Evolutionary conservation across 305 asterid genomes (phyloP).

Genomic region (Andrographis paniculata): DNA sequence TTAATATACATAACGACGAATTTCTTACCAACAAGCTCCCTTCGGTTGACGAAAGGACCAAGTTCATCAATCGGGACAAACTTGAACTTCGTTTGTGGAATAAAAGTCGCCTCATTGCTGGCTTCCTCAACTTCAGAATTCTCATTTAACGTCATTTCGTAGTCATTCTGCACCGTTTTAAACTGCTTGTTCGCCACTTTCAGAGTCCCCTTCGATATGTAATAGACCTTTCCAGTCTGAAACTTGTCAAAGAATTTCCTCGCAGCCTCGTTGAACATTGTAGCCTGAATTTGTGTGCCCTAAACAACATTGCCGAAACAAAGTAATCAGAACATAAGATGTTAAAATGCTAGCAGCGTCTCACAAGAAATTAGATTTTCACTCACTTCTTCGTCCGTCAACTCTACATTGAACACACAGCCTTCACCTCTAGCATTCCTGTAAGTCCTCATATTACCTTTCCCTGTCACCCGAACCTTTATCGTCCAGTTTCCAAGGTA

Average conservation of each 20-base stretch:
- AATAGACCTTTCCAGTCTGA: conserved; percentile 81
- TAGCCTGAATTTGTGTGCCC: too few relatives aligned
- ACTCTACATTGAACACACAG: too few relatives aligned
- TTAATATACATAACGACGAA: too few relatives aligned
- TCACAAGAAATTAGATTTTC: too few relatives aligned
- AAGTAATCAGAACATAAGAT: too few relatives aligned
- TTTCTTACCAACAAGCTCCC: conserved; percentile 74
- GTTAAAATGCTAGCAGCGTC: too few relatives aligned
- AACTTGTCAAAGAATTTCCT: conserved; percentile 16
- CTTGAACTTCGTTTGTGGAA: conserved; percentile 62
- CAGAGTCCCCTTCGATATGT: conserved; percentile 74
- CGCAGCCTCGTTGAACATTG: too few relatives aligned
- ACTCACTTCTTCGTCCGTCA: too few relatives aligned
- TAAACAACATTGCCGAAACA: too few relatives aligned
- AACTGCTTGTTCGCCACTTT: conserved; percentile 84
- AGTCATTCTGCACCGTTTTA: conserved; percentile 75
- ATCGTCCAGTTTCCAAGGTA: conserved; percentile 92
- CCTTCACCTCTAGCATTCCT: too few relatives aligned
- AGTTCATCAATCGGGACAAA: conserved; percentile 81
- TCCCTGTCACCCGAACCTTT: conserved; percentile 68
- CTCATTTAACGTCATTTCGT: conserved; percentile 87
- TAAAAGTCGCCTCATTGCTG: conserved; percentile 45
- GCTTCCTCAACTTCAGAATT: conserved; percentile 73
- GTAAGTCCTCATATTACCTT: conserved; percentile 38
- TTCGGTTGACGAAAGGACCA: conserved; percentile 74